A percentile compares a stretch with the other conserved stretches of the same genome.
Evolutionary conservation across 2,329 filamentous ascomycete genomes (phyloP).

Genomic region (Hypoxylon sp.): DNA sequence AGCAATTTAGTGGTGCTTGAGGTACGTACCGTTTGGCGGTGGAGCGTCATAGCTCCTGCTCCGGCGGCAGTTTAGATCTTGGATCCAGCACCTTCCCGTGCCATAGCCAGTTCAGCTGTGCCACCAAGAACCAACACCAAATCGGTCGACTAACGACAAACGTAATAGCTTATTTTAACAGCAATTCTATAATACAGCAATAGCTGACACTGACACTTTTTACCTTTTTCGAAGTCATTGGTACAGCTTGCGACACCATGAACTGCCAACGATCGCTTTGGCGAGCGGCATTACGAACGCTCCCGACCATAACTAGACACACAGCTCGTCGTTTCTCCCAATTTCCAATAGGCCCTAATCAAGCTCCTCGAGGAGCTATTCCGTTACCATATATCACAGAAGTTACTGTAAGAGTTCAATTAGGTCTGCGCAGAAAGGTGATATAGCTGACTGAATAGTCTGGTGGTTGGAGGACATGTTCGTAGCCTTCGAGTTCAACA

Average conservation of each 20-base stretch:
- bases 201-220: not conserved
- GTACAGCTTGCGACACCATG: slow-evolving; percentile 51
- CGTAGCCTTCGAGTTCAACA: slow-evolving; percentile 53
- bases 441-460: slow-evolving; percentile 66
- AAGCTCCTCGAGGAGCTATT: slow-evolving; percentile 56
- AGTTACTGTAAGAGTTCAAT: slow-evolving; percentile 60
- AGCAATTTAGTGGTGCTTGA: slow-evolving; percentile 7
- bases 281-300: slow-evolving; percentile 56
- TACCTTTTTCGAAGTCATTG: not conserved
- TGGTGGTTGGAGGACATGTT: slow-evolving; percentile 84
- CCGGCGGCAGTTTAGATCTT: slow-evolving; percentile 26
- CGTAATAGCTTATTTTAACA: slow-evolving; percentile 31
- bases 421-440: slow-evolving; percentile 7
- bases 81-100: slow-evolving; percentile 10
- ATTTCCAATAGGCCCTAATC: slow-evolving; percentile 56
- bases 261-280: slow-evolving; percentile 55
- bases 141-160: slow-evolving; percentile 13
- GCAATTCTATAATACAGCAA: not conserved
- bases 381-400: slow-evolving; percentile 73
- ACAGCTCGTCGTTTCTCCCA: slow-evolving; percentile 61
- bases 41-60: slow-evolving; percentile 23
- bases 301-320: slow-evolving; percentile 49
- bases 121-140: slow-evolving; percentile 14
- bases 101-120: slow-evolving; percentile 13
- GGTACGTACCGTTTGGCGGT: slow-evolving; percentile 6